Base-by-base conservation (phyloP, 2,329 filamentous ascomycete genomes). In the Fusarium xylarioides region DNA sequence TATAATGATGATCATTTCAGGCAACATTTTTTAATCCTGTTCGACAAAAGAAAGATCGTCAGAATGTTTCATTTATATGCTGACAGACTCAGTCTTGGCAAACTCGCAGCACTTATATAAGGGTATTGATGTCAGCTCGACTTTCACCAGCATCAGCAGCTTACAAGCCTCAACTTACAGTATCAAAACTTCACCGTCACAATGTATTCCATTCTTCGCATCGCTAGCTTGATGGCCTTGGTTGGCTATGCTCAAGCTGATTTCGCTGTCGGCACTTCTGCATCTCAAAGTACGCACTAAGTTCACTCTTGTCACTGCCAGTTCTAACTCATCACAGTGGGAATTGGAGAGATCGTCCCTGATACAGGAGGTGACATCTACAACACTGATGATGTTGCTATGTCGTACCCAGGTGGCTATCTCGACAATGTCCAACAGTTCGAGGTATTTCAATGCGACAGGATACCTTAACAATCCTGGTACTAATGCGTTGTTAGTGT, bases 381-480 rank as follows among this genome's bases (percentile, higher is more conserved):
- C 11, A 26, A 35, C 23, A 61, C 58, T 18, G 47, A 44, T 1
- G 47, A 11, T 0, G 49, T 61, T 14, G 37, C 58, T 7, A 30
- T 55, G 1, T 61, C 47, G 3, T 54, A 61, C 37, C 47, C 58
- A 7, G 47, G 58, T 12, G 47, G 49, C 35, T 61, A 30, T 1
- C 58, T 61, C 21, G 47, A 43, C 15, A 55, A 43, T 4, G 47
- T 55, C 2, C 47, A 61, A 7, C 38, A 37, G 16, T 44, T 61
- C 3, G 37, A 61, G 30, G 30, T 55, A 35, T 37, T 23, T 15
- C 2, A 19, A 1, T 5, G 5, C 11, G 15, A 8, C 4, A 5
- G 11, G 11, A n/a, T 19, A 14, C 7, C 2, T 11, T 0, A 16
- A 32, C 8, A 7, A 5, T 21, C 5, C 2, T 9, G 1, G 5